phyloP scores from a whole-genome alignment of 352 stramenopile genomes.

The Pythium sp. region DNA sequence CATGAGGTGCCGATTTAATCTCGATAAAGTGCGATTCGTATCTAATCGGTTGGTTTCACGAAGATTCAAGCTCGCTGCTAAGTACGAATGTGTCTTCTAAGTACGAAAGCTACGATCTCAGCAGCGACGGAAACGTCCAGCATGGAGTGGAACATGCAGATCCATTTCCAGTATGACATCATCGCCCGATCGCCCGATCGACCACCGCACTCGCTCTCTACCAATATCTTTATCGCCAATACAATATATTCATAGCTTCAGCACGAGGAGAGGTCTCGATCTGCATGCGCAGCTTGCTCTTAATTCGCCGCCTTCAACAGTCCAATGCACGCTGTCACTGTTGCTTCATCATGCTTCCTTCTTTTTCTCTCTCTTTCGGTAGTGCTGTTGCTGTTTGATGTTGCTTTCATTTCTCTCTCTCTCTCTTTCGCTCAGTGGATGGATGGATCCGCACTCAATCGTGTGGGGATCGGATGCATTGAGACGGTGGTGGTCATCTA shows the following conservation, averaged over 20 bases:
- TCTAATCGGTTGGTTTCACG: background rate
- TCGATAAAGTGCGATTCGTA: background rate
- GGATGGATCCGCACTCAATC: background rate
- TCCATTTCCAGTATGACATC: background rate
- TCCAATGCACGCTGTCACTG: background rate
- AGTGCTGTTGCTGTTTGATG: background rate
- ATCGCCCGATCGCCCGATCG: background rate
- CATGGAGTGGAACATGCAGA: background rate
- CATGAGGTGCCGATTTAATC: background rate
- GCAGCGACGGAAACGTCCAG: background rate
- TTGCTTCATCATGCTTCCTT: background rate
- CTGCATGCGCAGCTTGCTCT: background rate
- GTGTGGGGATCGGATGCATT: background rate
- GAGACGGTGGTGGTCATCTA: conserved; percentile 30
- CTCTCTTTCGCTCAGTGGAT: background rate
- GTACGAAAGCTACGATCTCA: background rate
- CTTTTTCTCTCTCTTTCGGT: background rate
- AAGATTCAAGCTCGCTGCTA: background rate
- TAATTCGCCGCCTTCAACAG: background rate
- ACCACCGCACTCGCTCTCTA: background rate
- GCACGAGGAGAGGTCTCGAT: background rate
- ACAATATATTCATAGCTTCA: conserved; percentile 5
- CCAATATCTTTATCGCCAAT: background rate
- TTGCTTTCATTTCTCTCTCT: background rate
- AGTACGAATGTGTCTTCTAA: background rate